Percentiles rank a stretch among this genome's conserved stretches.
Evolutionary conservation across 352 stramenopile species (phyloP).

Genomic region (Globisporangium parvum): DNA sequence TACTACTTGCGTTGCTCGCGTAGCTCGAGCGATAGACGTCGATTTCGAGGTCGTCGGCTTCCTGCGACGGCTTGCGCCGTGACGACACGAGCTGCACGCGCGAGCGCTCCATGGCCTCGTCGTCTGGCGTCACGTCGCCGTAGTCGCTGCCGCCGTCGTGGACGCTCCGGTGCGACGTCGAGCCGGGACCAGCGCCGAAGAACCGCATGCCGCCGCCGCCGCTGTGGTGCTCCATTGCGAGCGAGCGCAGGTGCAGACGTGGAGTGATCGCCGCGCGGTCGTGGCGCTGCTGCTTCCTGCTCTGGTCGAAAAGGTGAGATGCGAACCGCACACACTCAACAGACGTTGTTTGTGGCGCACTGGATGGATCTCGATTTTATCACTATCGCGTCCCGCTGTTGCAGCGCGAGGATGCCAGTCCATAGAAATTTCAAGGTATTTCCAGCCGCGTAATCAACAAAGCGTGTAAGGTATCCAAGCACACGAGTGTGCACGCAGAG

Average conservation of each 20-base stretch:
- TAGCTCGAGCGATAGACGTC: constrained; percentile 32
- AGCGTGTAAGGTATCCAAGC: too few species aligned
- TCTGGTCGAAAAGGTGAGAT: too few species aligned
- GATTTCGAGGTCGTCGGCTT: constrained; percentile 23
- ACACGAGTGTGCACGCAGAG: too few species aligned
- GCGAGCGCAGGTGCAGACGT: not conserved
- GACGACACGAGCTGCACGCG: constrained; percentile 43
- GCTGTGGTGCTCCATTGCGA: constrained; percentile 22
- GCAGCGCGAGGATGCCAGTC: too few species aligned
- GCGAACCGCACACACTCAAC: too few species aligned
- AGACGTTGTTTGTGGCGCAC: too few species aligned
- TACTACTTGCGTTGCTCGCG: constrained; percentile 30
- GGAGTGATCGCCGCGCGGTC: too few species aligned
- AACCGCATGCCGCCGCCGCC: constrained; percentile 4
- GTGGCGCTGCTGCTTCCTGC: not conserved
- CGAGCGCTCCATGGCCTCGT: constrained; percentile 26
- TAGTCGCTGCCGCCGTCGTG: constrained; percentile 5
- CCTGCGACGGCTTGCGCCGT: constrained; percentile 30
- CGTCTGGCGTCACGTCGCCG: constrained; percentile 8
- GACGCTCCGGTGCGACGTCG: constrained; percentile 1
- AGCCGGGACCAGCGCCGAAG: not conserved
- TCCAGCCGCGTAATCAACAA: too few species aligned
- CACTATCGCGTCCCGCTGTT: too few species aligned
- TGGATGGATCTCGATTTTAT: too few species aligned
- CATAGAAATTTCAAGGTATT: too few species aligned